Percentiles rank a stretch among this genome's conserved stretches.
Evolutionary conservation across 2,329 filamentous ascomycete species (phyloP).

Genomic region (Ambrosiella cleistominuta): DNA sequence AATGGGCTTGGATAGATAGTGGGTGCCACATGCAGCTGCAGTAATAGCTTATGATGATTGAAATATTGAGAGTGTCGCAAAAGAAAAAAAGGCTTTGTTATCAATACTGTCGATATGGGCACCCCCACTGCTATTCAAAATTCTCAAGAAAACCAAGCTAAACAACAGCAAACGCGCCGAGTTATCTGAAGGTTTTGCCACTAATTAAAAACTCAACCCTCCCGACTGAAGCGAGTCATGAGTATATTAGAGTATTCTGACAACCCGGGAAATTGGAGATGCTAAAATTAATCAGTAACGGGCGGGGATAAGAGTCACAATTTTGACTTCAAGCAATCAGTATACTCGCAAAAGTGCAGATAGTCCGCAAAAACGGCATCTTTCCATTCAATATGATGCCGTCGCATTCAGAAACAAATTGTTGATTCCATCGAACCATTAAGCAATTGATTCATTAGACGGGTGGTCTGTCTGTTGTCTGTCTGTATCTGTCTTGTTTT

Average conservation of each 20-base stretch:
- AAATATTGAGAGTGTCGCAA: no score
- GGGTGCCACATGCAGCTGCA: not conserved
- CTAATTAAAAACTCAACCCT: no score
- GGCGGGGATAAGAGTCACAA: not conserved
- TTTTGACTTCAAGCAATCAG: not conserved
- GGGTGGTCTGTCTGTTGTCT: not conserved
- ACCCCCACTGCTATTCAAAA: no score
- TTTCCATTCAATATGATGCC: not conserved
- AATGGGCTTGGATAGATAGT: not conserved
- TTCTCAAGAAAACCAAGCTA: no score
- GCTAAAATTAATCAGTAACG: not conserved
- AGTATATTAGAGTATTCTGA: no score
- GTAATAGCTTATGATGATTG: not conserved
- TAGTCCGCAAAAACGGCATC: not conserved
- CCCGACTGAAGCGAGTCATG: no score
- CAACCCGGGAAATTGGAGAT: not conserved
- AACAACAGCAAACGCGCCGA: no score
- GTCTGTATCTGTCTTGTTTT: not conserved
- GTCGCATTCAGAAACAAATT: not conserved
- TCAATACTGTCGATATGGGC: no score
- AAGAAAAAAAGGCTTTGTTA: no score
- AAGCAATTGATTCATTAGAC: not conserved
- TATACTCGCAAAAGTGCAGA: not conserved
- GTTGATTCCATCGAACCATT: not conserved
- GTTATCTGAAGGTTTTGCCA: no score